Base-by-base conservation (phyloP, 2,329 filamentous ascomycete genomes). In the Alternaria incomplexa region DNA sequence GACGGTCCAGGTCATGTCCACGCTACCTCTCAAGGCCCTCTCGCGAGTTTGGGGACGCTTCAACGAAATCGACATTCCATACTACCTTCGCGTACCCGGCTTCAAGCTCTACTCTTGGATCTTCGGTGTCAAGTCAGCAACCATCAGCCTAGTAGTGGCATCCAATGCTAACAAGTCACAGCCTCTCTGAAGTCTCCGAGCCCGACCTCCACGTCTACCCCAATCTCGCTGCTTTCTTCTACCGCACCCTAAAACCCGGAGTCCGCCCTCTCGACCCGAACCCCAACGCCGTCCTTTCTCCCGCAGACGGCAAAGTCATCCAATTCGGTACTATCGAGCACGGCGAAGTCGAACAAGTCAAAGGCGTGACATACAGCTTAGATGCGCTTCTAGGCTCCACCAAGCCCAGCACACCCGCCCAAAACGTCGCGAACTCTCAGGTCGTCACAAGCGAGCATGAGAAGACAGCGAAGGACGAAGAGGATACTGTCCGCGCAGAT, bases 291-390 rank as follows among this genome's bases (percentile, higher is more conserved):
- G 83, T 99, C 6, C 83, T 98, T 8, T 96, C 93, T 1, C 96
- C 96, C 1, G 89, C 96, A 6, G 96, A 99, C 79, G 96, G 96
- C 50, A 91, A 91, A 67, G 87, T 99, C 48, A 87, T 99, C 25
- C 95, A 98, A 73, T 97, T 93, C 72, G 96, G 96, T 11, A 90
- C 89, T 71, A 97, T 99, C 61, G 91, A 96, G 74, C 89, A 94
- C 73, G 94, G 95, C 51, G 93, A 97, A 75, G 96, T 99, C 46
- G 96, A 99, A 80, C 96, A 99, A 82, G 95, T 99, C 67, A 99
- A 99, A 82, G 96, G 96, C 63, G 96, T 99, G 86, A 99, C 96
- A 1, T 99, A 99, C 81, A 97, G 91, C 69, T 87, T 99, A 58
- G 96, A 99, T 77, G 94, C 96, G 8, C 86, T 99, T 2, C 86